phyloP scores from a whole-genome alignment of 164 flowering plant species.

The Nelumbo lutea region DNA sequence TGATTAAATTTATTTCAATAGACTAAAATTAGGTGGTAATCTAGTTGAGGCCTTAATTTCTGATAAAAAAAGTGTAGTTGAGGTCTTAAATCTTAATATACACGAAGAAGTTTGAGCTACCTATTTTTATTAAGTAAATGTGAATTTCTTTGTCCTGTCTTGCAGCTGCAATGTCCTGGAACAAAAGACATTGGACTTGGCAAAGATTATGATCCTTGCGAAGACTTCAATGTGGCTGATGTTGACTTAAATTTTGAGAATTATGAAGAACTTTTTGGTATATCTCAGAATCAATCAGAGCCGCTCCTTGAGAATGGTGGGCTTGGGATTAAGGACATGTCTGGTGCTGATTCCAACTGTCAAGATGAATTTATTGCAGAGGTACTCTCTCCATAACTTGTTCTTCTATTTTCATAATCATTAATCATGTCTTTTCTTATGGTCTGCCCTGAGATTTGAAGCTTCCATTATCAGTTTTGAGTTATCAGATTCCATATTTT shows the following conservation, averaged over 20 bases:
- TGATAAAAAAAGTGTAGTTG: too few species aligned
- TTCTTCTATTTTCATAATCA: neutral
- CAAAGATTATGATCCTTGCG: slow-evolving; percentile 54
- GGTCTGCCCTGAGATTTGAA: neutral
- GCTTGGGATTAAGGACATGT: slow-evolving; percentile 46
- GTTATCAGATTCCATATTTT: too few species aligned
- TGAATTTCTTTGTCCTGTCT: slow-evolving; percentile 1
- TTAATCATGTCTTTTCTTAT: neutral
- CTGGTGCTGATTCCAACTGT: slow-evolving; percentile 46
- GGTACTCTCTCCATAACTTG: slow-evolving; percentile 27
- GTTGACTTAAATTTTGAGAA: slow-evolving; percentile 70
- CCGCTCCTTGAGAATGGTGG: slow-evolving; percentile 72
- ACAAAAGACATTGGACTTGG: slow-evolving; percentile 34
- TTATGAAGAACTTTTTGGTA: slow-evolving; percentile 84
- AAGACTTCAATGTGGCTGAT: slow-evolving; percentile 69
- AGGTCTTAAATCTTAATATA: too few species aligned
- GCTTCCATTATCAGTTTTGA: too few species aligned
- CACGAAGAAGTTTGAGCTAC: neutral
- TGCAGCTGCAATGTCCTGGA: slow-evolving; percentile 44
- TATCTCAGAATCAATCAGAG: slow-evolving; percentile 49
- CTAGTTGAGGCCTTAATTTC: too few species aligned
- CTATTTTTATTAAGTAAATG: neutral
- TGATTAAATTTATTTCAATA: too few species aligned
- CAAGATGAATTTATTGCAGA: slow-evolving; percentile 49
- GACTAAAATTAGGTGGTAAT: too few species aligned